Evolutionary conservation across 495 filamentous ascomycete species (phyloP), one percentile per base, ranked within the genome.

Genomic region (Cercophora sp.): DNA sequence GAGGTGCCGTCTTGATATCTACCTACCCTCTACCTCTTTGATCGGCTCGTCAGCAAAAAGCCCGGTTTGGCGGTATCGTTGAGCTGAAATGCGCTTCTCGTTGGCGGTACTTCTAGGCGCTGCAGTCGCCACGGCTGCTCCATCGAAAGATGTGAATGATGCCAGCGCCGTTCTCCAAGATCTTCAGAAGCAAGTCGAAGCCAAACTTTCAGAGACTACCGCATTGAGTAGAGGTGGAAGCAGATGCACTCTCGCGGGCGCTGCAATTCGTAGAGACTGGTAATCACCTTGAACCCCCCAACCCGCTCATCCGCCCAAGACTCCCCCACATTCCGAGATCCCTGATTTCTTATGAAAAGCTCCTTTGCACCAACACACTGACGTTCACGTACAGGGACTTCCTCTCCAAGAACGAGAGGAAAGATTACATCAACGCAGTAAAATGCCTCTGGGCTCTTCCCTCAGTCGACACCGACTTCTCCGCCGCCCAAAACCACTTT

Each of bases 391-490:
- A 16, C 39, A 83, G 82, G 79, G 69, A 70, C 34, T 56, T 70
- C 2, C 66, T 83, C 1, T 52, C 62, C 5, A 66, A 60, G 15
- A 16, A 34, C 0, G 70, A 86, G 58, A 76, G 77, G 53, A 75
- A 65, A 32, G 62, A 66, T n/a, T 88, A 85, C 57, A 85, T 83
- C 52, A 60, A 74, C 29, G 82, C 85, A 1, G 78, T 88, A 8
- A 67, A 79, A 24, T 89, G 86, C 58, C 55, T 90, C 9, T 73
- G 77, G 41, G 67, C 72, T 56, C 76, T 81, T 0, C 58, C 80
- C 0, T 73, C 60, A 24, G 70, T 24, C 68, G 74, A 50, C 37
- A 67, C 24, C 23, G 9, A 11, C 13, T 48, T 48, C 18, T 48
- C 44, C 4, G 51, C 44, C 2, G 61, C 66, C 3, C 56, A 64